Conservation (phyloP, 441 rosid genomes). For the Euphorbia celastroides region DNA sequence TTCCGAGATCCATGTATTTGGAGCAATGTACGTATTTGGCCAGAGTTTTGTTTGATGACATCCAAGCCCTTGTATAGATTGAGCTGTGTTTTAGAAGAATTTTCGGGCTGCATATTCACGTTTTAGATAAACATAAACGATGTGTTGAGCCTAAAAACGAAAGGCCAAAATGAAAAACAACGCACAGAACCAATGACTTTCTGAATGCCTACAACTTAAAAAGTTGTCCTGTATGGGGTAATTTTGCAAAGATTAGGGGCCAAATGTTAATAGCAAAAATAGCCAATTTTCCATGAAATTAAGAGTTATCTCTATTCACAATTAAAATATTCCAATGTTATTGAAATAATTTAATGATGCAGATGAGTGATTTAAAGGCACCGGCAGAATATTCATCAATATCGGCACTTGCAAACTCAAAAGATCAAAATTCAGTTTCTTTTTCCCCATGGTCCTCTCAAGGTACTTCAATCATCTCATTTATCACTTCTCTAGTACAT, state of each 20-base stretch:
- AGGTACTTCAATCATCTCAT: slow-evolving; percentile 34
- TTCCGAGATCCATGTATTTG: not conserved
- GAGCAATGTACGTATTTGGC: not conserved
- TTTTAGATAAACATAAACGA: not conserved
- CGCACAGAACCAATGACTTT: no score
- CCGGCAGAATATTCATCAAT: slow-evolving; percentile 48
- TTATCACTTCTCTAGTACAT: no score
- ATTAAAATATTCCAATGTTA: not conserved
- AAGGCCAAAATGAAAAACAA: no score
- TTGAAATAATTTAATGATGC: slow-evolving; percentile 11
- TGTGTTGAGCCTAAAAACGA: not conserved
- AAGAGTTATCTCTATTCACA: not conserved
- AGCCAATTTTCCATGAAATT: not conserved
- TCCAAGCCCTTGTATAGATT: no score
- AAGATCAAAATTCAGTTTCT: slow-evolving; percentile 39
- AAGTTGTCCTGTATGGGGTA: no score
- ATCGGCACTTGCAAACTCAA: slow-evolving; percentile 31
- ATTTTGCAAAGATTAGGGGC: not conserved
- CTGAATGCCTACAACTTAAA: no score
- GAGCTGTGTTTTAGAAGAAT: not conserved
- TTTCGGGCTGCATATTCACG: not conserved
- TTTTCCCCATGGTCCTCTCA: slow-evolving; percentile 81
- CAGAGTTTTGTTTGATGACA: no score
- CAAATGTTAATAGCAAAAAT: not conserved
- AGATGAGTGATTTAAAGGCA: slow-evolving; percentile 13